Evolutionary conservation across 495 filamentous ascomycete species (phyloP).

Genomic region (Stereocaulon alpinum): DNA sequence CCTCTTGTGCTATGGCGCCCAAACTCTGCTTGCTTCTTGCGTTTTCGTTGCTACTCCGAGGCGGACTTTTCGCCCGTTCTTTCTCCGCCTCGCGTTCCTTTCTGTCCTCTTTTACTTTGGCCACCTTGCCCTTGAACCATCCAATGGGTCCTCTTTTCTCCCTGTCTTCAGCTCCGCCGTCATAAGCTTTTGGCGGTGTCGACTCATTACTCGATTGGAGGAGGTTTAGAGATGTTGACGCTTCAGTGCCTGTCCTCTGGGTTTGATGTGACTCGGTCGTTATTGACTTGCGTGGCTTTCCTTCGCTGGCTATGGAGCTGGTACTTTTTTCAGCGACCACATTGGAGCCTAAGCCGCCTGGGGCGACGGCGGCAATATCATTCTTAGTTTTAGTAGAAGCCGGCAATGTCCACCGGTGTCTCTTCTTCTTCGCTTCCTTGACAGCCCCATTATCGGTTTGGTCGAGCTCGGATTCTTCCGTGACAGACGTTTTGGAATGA

Average conservation of each 20-base stretch:
- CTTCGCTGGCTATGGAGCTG: conserved; percentile 54
- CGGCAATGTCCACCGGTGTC: conserved; percentile 63
- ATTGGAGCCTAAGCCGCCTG: conserved; percentile 48
- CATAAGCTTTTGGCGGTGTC: conserved; percentile 27
- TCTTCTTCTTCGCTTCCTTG: conserved; percentile 56
- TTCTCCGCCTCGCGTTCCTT: conserved; percentile 48
- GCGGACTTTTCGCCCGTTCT: conserved; percentile 46
- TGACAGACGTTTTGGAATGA: conserved; percentile 62
- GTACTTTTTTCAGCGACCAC: conserved; percentile 57
- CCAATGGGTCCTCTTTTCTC: conserved; percentile 62
- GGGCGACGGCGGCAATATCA: conserved; percentile 35
- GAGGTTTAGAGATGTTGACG: conserved; percentile 20
- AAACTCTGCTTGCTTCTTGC: conserved; percentile 21
- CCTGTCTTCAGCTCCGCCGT: conserved; percentile 33
- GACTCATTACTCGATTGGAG: conserved; percentile 30
- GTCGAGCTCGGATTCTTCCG: conserved; percentile 64
- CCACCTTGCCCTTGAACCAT: conserved; percentile 77
- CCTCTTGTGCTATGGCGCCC: conserved; percentile 19
- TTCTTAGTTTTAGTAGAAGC: conserved; percentile 43
- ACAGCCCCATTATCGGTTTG: conserved; percentile 46
- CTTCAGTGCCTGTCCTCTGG: conserved; percentile 29
- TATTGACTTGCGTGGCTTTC: conserved; percentile 41
- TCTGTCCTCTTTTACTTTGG: conserved; percentile 59
- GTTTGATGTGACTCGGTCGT: conserved; percentile 44
- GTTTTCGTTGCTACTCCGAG: conserved; percentile 16